These are phyloP conservation scores for Geotrichum candidum DNA, from an alignment of 1,139 yeast genomes.

Conservation along the genomic window DNA sequence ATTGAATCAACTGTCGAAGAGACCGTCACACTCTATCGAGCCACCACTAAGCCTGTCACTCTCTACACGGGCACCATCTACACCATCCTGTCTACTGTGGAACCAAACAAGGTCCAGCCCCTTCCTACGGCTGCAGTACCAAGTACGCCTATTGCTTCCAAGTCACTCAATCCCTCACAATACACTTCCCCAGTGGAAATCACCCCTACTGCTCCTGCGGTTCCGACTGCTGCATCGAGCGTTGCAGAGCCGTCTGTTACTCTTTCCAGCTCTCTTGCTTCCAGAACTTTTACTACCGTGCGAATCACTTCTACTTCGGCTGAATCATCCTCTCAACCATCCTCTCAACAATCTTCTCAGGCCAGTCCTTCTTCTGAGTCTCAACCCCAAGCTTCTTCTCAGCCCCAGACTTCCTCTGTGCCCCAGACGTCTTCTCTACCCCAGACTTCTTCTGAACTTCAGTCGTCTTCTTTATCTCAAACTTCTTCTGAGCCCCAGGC, in stretches of 20 bases:
- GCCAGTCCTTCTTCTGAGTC: slow-evolving; percentile 3
- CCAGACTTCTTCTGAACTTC: not conserved
- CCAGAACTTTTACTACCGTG: not conserved
- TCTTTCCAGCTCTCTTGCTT: slow-evolving; percentile 3
- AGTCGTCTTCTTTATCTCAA: not conserved
- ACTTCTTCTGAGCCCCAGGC: slow-evolving; percentile 10
- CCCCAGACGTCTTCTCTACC: not conserved
- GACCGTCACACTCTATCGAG: slow-evolving; percentile 29
- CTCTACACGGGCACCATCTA: slow-evolving; percentile 27
- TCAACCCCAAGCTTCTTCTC: not conserved
- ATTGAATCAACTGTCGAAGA: slow-evolving; percentile 29
- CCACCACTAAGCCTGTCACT: slow-evolving; percentile 28
- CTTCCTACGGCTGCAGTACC: slow-evolving; percentile 10
- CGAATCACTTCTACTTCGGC: not conserved
- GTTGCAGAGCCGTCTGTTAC: slow-evolving; percentile 15
- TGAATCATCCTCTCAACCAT: not conserved
- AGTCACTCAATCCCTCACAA: slow-evolving; percentile 26
- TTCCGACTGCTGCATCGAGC: slow-evolving; percentile 9
- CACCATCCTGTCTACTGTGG: slow-evolving; percentile 28
- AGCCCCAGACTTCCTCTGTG: not conserved
- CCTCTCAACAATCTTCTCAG: not conserved
- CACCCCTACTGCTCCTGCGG: slow-evolving; percentile 5
- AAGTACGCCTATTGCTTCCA: slow-evolving; percentile 23
- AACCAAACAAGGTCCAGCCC: slow-evolving; percentile 31
- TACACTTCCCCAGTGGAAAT: slow-evolving; percentile 20